Evolutionary conservation across 331 rosid genomes (phyloP), one percentile per base, ranked within the genome.

Genomic region (Quercus lobata): DNA sequence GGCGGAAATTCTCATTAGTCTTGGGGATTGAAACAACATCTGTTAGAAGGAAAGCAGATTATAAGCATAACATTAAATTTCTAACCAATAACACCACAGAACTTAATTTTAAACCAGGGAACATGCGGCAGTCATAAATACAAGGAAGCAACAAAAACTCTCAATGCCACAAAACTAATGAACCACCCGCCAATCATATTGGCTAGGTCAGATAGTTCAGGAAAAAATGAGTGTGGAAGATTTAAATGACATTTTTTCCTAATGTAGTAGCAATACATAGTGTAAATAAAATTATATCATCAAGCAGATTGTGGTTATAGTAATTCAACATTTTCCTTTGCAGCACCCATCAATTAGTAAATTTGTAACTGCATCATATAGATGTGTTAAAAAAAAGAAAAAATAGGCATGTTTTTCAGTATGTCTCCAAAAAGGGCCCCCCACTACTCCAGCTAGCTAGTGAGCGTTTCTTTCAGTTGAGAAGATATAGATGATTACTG

Each of bases 11-110:
- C 77, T 81, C 84, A 22, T 81, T 81, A 1, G 84, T 81, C 22
- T 81, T 81, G 55, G 84, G 84, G 68, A 81, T 81, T 32, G 84
- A 81, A 34, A 81, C 66, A 22, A 81, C 84, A 81, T 81, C 84
- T 81, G 77, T 22, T 4, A 49, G 29, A 46, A 17, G 17, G 12
- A 24, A 57, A 30, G 21, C 24, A 49, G 5, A 70, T 69, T 21
- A 44, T 35, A 6, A 52, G 65, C 7, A 44, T 12, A 46, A 9
- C 7, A 16, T 57, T 15, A 58, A n/a, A 74, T 55, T 35, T 27
- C 69, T 4, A 30, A 21, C 3, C 18, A 49, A 49, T 6, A 49
- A 65, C 5, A 54, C 9, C 57, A 68, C 16, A 4, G 21, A 69
- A 60, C 0, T 55, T 9, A 69, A 15, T 49, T n/a, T 56, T 17